Conservation (phyloP, 345 rosid genomes). For the Dipteronia dyeriana region DNA sequence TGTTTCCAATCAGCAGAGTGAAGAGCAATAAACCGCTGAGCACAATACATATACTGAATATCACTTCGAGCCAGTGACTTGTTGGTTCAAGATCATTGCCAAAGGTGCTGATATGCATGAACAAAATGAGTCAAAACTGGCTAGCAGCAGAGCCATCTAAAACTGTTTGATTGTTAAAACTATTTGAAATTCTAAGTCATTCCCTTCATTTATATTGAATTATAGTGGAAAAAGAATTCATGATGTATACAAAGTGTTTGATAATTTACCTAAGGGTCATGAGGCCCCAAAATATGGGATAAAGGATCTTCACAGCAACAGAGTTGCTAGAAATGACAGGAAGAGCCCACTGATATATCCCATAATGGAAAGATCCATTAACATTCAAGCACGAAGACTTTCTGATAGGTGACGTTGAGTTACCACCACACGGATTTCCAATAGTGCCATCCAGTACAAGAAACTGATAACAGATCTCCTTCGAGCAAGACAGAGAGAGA, state of each 20-base stretch:
- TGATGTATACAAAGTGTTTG: not conserved
- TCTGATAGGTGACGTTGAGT: conserved; percentile 21
- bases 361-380: conserved; percentile 47
- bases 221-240: not conserved
- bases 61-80: conserved; percentile 54
- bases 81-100: conserved; percentile 67
- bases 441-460: conserved; percentile 25
- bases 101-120: conserved; percentile 41
- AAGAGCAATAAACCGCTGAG: conserved; percentile 57
- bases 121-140: not conserved
- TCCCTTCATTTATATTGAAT: too few relatives aligned
- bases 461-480: conserved; percentile 46
- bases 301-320: conserved; percentile 49
- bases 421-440: conserved; percentile 31
- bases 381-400: conserved; percentile 50
- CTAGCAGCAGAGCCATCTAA: too few relatives aligned
- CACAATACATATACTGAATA: conserved; percentile 57
- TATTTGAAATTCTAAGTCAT: too few relatives aligned
- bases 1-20: conserved; percentile 61
- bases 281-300: conserved; percentile 73
- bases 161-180: too few relatives aligned
- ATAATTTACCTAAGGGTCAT: conserved; percentile 53
- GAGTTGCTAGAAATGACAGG: conserved; percentile 58
- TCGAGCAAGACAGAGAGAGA: conserved; percentile 43
- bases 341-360: conserved; percentile 57